A percentile compares a stretch with the other conserved stretches of the same genome.
These are phyloP conservation scores for Syncephalastrum sp. DNA, from an alignment of 371 early-diverging fungal genomes.

Conservation along the genomic window DNA sequence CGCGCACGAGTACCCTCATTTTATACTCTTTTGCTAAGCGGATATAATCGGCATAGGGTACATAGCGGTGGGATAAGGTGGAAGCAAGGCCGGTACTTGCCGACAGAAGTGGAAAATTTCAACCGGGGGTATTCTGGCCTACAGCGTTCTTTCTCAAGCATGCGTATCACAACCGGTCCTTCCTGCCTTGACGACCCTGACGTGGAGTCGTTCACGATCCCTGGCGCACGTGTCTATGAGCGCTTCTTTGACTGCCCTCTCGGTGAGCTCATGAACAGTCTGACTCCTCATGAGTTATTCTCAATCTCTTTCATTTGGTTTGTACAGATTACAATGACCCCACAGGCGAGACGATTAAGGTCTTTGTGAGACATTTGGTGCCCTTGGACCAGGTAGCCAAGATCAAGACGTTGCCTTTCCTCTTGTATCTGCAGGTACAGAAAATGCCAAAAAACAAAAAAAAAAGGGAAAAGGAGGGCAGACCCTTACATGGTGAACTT, in stretches of 20 bases:
- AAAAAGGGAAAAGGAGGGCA: no score
- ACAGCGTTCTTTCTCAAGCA: no score
- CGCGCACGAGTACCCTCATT: no score
- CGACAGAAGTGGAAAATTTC: no score
- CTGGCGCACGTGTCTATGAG: slow-evolving; percentile 61
- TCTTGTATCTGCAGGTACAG: slow-evolving; percentile 60
- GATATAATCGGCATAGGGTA: no score
- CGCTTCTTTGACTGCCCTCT: slow-evolving; percentile 62
- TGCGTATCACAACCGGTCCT: no score
- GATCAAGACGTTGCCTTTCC: slow-evolving; percentile 53
- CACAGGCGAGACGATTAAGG: slow-evolving; percentile 31
- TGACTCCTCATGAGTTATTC: neutral
- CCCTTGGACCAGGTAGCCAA: slow-evolving; percentile 46
- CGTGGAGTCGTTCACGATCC: slow-evolving; percentile 53
- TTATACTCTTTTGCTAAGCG: no score
- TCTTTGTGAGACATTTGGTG: slow-evolving; percentile 62
- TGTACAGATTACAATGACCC: slow-evolving; percentile 45
- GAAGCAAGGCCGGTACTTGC: no score
- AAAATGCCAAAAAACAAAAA: no score
- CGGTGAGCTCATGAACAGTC: slow-evolving; percentile 17
- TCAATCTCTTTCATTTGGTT: neutral
- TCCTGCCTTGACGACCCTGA: slow-evolving; percentile 25
- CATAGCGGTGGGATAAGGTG: no score
- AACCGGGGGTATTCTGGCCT: no score
- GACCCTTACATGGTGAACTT: neutral